phyloP scores from a whole-genome alignment of 345 rosid genomes.

The Eutrema heterophyllum region DNA sequence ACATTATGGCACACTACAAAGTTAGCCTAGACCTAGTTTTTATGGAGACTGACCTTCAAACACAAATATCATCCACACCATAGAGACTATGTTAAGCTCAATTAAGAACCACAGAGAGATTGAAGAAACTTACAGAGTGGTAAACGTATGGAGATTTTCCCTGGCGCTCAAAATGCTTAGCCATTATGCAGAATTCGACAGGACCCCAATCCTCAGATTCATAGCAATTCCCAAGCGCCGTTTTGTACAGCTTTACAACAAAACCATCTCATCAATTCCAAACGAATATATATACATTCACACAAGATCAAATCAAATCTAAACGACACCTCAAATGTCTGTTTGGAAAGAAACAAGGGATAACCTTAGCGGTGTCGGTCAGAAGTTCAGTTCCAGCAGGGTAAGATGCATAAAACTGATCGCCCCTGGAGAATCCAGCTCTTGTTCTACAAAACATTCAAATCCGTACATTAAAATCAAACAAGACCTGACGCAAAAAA shows the following conservation, averaged over 20 bases:
- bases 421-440: slow-evolving; percentile 83
- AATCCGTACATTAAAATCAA: background rate
- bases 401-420: slow-evolving; percentile 86
- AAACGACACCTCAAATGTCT: background rate
- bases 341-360: background rate
- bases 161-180: slow-evolving; percentile 91
- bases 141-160: slow-evolving; percentile 89
- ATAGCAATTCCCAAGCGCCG: slow-evolving; percentile 84
- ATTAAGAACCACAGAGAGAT: background rate
- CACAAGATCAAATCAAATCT: background rate
- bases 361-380: slow-evolving; percentile 70
- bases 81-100: background rate
- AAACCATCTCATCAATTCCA: slow-evolving; percentile 8
- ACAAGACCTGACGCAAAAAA: background rate
- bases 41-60: background rate
- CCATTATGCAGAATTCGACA: slow-evolving; percentile 70
- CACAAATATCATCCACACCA: background rate
- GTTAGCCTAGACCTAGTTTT: background rate
- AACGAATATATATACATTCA: background rate
- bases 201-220: slow-evolving; percentile 89
- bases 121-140: slow-evolving; percentile 56
- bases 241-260: slow-evolving; percentile 63
- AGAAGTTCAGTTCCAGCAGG: slow-evolving; percentile 94
- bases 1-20: background rate
- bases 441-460: slow-evolving; percentile 54